These are phyloP conservation scores for Digitaria exilis DNA, from an alignment of 202 grass and related monocot genomes.

Conservation along the genomic window DNA sequence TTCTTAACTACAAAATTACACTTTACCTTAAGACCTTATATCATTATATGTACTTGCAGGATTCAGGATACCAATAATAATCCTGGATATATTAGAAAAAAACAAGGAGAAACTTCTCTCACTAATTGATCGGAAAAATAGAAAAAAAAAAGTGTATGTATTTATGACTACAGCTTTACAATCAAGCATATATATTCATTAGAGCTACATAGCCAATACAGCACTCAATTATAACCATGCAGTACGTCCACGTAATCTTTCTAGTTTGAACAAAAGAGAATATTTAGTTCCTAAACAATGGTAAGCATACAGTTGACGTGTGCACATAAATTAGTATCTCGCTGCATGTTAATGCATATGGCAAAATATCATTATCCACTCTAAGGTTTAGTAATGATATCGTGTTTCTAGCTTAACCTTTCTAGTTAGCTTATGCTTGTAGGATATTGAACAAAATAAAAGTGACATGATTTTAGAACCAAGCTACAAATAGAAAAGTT, in stretches of 20 bases:
- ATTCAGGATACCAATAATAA: neutral
- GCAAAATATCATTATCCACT: neutral
- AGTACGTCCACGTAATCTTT: neutral
- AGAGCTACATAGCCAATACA: neutral
- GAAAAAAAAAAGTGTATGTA: neutral
- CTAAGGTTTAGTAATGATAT: neutral
- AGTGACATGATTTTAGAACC: neutral
- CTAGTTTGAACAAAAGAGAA: neutral
- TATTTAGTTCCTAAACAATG: neutral
- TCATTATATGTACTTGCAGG: neutral
- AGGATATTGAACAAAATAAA: neutral
- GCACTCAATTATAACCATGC: neutral
- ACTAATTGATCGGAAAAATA: neutral
- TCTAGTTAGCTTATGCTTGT: neutral
- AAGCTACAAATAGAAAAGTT: no score
- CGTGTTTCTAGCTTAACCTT: conserved; percentile 5
- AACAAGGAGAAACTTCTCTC: neutral
- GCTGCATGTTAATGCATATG: neutral
- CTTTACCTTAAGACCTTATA: neutral
- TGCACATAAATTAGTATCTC: neutral
- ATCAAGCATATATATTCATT: neutral
- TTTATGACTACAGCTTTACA: neutral
- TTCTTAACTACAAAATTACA: conserved; percentile 19
- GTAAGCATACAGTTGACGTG: conserved; percentile 2
- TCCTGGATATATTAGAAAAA: neutral